Evolutionary conservation across 2,329 filamentous ascomycete species (phyloP), one percentile per base, ranked within the genome.

Genomic region (Ophiostoma triangulosporum): DNA sequence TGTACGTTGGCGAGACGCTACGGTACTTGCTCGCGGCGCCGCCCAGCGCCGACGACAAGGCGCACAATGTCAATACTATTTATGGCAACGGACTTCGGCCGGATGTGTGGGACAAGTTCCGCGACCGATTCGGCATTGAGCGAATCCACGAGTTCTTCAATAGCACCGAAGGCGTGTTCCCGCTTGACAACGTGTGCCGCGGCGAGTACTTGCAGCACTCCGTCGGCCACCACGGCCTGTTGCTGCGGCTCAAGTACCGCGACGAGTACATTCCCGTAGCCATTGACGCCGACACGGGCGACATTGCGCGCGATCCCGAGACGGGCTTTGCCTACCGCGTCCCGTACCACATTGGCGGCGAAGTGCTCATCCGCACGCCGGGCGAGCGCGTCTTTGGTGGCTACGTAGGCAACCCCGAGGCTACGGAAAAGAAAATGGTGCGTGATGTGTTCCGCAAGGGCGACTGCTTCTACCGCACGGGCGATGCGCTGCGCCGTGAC

Each of bases 1-100:
- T 85, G 17, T 90, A 90, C 62, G 86, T 90, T 2, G 86, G 86
- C 60, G 86, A 90, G 64, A 87, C 83, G 0, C 77, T 85, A 6
- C 76, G 86, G 0, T 90, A 89, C 60, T 73, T 90, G 1, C 73
- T 89, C 12, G 80, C 84, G 0, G 77, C 77, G 1, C 83, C 84
- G 2, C 77, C 78, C 0, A 77, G 75, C n/a, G 72, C 78, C 0
- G 71, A 78, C 64, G 43, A 46, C 43, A 73, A 68, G 56, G 68
- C 75, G 14, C 81, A 86, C 66, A 69, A 68, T 4, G 71, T 84
- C 11, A 73, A 73, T 56, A 68, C 70, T 50, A 81, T 83, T 68
- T 81, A 75, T 61, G 82, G 82, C 54, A 86, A 86, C 61, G 82
- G 82, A 1, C 70, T 85, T 60, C 73, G 82, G 1, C 81, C 82